phyloP scores from a whole-genome alignment of 257 asterid species.

The Solanum virginianum region DNA sequence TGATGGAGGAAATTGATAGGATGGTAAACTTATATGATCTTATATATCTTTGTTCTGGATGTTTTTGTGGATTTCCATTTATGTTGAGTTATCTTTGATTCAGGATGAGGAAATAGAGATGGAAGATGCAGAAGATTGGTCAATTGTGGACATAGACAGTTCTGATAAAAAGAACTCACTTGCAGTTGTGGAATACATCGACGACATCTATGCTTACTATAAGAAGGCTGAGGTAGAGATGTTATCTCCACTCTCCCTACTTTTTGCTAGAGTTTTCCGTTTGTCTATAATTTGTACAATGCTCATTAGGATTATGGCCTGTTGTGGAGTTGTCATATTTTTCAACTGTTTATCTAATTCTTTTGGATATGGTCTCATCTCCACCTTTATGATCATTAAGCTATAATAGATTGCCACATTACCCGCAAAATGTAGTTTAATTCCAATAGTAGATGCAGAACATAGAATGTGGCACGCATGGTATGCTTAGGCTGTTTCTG shows the following conservation, averaged over 20 bases:
- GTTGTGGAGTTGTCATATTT: not conserved
- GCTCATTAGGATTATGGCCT: not conserved
- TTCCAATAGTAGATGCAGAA: not conserved
- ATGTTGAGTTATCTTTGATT: not conserved
- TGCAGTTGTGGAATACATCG: conserved; percentile 56
- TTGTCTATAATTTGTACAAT: not conserved
- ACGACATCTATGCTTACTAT: conserved; percentile 44
- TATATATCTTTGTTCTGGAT: not conserved
- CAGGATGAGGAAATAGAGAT: conserved; percentile 49
- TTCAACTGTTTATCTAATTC: not conserved
- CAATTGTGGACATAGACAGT: conserved; percentile 42
- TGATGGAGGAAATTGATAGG: conserved; percentile 68
- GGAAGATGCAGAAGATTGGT: conserved; percentile 40
- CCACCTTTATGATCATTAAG: not conserved
- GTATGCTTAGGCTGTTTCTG: not conserved
- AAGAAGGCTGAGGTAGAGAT: conserved; percentile 42
- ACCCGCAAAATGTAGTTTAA: not conserved
- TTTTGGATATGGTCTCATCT: too few species aligned
- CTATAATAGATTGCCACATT: not conserved
- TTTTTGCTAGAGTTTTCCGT: not conserved
- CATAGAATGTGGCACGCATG: not conserved
- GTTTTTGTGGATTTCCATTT: not conserved
- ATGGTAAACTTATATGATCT: conserved; percentile 33
- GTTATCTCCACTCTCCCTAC: not conserved
- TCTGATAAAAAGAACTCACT: conserved; percentile 41